Evolutionary conservation across 148 eudicot genomes (phyloP).

Genomic region (Fallopia convolvulus): DNA sequence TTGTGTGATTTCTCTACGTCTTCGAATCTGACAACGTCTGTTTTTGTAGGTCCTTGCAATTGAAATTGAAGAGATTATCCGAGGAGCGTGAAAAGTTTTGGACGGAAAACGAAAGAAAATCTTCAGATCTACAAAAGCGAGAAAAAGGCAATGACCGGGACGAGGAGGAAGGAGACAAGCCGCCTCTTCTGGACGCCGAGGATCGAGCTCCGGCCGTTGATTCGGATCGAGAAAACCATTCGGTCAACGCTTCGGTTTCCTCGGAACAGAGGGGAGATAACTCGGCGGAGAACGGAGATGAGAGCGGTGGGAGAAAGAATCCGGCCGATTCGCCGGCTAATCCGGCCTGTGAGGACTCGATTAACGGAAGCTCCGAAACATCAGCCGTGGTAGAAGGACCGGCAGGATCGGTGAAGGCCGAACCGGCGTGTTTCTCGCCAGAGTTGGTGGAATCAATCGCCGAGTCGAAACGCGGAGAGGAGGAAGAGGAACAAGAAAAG

Average conservation of each 20-base stretch:
- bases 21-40: neutral
- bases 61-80: constrained; percentile 54
- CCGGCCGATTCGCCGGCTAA: neutral
- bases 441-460: constrained; percentile 37
- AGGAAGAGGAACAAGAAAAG: constrained; percentile 16
- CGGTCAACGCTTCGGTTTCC: constrained; percentile 29
- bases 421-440: constrained; percentile 21
- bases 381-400: constrained; percentile 15
- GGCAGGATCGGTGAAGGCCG: constrained; percentile 16
- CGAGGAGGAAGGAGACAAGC: constrained; percentile 5
- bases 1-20: neutral
- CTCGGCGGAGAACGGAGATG: neutral
- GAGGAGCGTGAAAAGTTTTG: constrained; percentile 40
- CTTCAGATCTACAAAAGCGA: constrained; percentile 20
- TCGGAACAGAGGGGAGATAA: constrained; percentile 19
- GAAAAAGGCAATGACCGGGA: constrained; percentile 14
- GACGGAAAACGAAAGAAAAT: constrained; percentile 7
- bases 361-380: constrained; percentile 46
- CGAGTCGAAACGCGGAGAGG: constrained; percentile 33
- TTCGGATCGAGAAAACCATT: constrained; percentile 17
- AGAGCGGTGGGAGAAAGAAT: neutral
- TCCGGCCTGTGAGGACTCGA: constrained; percentile 31
- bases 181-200: constrained; percentile 11
- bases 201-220: constrained; percentile 7
- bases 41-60: constrained; percentile 49